These are phyloP conservation scores for Pleurotus ostreatus DNA, from an alignment of 768 basidiomycete genomes.

Conservation along the genomic window DNA sequence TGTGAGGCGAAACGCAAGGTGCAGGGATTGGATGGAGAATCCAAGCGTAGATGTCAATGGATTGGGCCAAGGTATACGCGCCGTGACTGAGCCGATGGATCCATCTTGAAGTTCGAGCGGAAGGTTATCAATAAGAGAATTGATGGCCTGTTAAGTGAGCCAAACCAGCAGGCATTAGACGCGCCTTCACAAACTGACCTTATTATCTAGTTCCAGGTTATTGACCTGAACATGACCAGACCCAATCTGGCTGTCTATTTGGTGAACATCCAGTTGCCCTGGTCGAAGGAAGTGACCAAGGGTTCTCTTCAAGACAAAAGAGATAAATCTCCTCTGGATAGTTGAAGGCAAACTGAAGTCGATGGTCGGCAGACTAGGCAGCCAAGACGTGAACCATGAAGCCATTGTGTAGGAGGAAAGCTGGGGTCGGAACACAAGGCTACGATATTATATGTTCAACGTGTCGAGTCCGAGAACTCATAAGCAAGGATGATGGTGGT, in stretches of 20 bases:
- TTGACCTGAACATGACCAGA: slow-evolving; percentile 85
- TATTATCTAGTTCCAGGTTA: slow-evolving; percentile 73
- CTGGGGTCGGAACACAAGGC: neutral
- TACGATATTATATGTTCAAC: neutral
- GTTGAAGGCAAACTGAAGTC: slow-evolving; percentile 62
- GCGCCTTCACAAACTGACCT: slow-evolving; percentile 42
- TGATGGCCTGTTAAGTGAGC: slow-evolving; percentile 63
- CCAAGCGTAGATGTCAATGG: slow-evolving; percentile 72
- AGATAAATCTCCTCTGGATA: slow-evolving; percentile 86
- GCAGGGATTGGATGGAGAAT: slow-evolving; percentile 62
- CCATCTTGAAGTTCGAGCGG: slow-evolving; percentile 72
- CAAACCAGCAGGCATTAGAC: neutral
- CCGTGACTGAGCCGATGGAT: slow-evolving; percentile 68
- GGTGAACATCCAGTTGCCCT: slow-evolving; percentile 81
- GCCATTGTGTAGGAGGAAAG: slow-evolving; percentile 27
- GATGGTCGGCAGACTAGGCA: slow-evolving; percentile 63
- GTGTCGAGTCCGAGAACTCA: neutral
- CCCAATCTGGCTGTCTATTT: slow-evolving; percentile 92
- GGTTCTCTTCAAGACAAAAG: slow-evolving; percentile 79
- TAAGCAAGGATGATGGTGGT: too few species aligned
- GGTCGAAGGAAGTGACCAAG: slow-evolving; percentile 86
- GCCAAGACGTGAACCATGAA: slow-evolving; percentile 55
- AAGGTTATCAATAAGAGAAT: slow-evolving; percentile 56
- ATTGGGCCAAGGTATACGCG: slow-evolving; percentile 82
- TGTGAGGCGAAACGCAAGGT: slow-evolving; percentile 58